These are phyloP conservation scores for Fistulifera solaris DNA, from an alignment of 108 stramenopile species.

Conservation along the genomic window DNA sequence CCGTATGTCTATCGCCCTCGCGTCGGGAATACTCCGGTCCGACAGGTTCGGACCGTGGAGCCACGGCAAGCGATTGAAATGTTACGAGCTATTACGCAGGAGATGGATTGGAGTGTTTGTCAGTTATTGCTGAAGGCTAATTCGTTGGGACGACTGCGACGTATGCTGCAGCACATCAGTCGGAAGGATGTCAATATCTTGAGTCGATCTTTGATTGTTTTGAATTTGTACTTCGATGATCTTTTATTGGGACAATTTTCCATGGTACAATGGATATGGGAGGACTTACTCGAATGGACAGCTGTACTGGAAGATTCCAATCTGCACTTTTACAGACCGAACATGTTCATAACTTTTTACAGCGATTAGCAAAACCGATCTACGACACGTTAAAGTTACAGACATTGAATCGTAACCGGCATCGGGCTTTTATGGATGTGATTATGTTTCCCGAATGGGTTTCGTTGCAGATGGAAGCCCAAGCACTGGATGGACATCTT, in stretches of 20 bases:
- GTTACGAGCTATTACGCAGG: conserved; percentile 26
- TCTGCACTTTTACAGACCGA: conserved; percentile 7
- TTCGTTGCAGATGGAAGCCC: conserved; percentile 47
- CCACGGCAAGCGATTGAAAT: conserved; percentile 23
- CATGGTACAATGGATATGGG: conserved; percentile 35
- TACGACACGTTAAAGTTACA: conserved; percentile 70
- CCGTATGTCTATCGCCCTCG: conserved; percentile 59
- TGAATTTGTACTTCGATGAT: conserved; percentile 81
- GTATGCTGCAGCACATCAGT: conserved; percentile 45
- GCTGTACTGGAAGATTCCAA: conserved; percentile 31
- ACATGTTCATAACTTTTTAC: conserved; percentile 31
- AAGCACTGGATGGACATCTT: conserved; percentile 36
- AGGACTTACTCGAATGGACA: conserved; percentile 45
- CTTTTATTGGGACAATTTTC: conserved; percentile 57
- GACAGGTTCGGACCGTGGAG: conserved; percentile 37
- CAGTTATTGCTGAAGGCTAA: conserved; percentile 36
- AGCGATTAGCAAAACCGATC: conserved; percentile 59
- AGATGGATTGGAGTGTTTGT: conserved; percentile 67
- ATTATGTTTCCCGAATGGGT: conserved; percentile 63
- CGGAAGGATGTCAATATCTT: conserved; percentile 49
- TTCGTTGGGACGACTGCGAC: conserved; percentile 39
- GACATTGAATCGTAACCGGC: conserved; percentile 60
- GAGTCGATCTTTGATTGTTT: conserved; percentile 53
- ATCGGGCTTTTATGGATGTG: conserved; percentile 57
- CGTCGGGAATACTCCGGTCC: conserved; percentile 66